Base-by-base conservation (phyloP, 805 yeast genomes). In the Nakazawaea wyomingensis region DNA sequence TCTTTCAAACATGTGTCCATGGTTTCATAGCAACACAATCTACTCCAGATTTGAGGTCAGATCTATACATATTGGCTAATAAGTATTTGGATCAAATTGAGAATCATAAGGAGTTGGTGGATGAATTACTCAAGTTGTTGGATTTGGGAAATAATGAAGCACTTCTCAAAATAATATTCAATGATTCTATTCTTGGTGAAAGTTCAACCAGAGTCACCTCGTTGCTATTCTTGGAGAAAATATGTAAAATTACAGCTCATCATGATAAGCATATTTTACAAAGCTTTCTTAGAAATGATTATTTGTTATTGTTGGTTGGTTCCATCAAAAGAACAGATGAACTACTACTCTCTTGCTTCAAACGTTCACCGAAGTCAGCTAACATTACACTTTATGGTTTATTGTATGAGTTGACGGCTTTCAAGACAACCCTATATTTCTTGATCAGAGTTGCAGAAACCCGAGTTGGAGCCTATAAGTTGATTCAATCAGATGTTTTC, bases 151-250 rank as follows among this genome's bases (percentile, higher is more conserved):
- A 57, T 14, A 34, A 30, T 21, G 47, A 44, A 5, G 72, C 75
- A 48, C 62, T 88, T 41, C 68, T 87, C 21, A 80, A 77, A 16
- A 69, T 75, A 2, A 70, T 88, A 26, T 82, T 87, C 55, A 79
- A 77, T 47, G 98, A 93, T 63, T 81, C 93, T 0, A 74, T 87
- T 13, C 70, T 78, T 42, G 88, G 90, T 3, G 93, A 85, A 51
- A 93, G 91, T 1, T 66, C 83, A 1, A 74, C 83, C 6, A 74
- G 93, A 50, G 73, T 89, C 9, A 80, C 91, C 0, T 81, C 96
- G 2, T 66, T 90, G 11, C 57, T 88, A n/a, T 65, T 90, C 11
- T 60, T 93, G 48, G 95, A 88, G 52, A 54, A 51, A 5, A 39
- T 64, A 6, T 46, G 62, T 29, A 62, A 61, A 30, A 49, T 55